phyloP scores from a whole-genome alignment of 176 grass and related monocot genomes.

The Themeda triandra region DNA sequence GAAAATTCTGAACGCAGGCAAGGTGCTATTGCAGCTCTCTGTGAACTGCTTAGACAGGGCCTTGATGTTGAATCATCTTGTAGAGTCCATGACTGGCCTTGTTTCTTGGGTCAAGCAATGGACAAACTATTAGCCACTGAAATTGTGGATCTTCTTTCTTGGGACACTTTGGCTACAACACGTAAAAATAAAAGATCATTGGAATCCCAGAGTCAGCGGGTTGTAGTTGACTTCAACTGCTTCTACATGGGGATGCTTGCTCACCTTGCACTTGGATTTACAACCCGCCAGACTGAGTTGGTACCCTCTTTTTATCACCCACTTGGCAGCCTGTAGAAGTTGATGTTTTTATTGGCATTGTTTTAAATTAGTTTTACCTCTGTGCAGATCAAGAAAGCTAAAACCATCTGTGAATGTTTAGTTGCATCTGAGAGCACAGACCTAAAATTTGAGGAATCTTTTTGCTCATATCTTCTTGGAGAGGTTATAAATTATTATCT shows the following conservation, averaged over 20 bases:
- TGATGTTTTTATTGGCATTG: conserved; percentile 1
- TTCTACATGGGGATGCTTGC: conserved; percentile 76
- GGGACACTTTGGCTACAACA: conserved; percentile 73
- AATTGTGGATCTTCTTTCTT: conserved; percentile 86
- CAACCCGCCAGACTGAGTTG: conserved; percentile 75
- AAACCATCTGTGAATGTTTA: conserved; percentile 82
- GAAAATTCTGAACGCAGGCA: conserved; percentile 80
- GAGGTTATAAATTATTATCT: conserved; percentile 57
- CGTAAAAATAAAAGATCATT: conserved; percentile 90
- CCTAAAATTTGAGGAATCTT: conserved; percentile 88
- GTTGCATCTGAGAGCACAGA: conserved; percentile 72
- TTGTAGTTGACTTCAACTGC: conserved; percentile 80
- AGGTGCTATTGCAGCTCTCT: conserved; percentile 84
- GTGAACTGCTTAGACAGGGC: conserved; percentile 89
- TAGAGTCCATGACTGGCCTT: conserved; percentile 92
- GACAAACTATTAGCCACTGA: conserved; percentile 72
- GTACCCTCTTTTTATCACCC: conserved; percentile 41
- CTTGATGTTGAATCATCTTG: conserved; percentile 86
- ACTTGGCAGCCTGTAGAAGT: conserved; percentile 12
- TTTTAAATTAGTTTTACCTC: background rate
- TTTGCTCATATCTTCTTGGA: conserved; percentile 89
- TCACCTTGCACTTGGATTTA: conserved; percentile 84
- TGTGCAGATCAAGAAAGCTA: conserved; percentile 86
- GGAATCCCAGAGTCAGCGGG: conserved; percentile 83
- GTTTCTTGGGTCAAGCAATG: conserved; percentile 79